These are phyloP conservation scores for Kodamaea restingae DNA, from an alignment of 805 yeast species.

Conservation along the genomic window DNA sequence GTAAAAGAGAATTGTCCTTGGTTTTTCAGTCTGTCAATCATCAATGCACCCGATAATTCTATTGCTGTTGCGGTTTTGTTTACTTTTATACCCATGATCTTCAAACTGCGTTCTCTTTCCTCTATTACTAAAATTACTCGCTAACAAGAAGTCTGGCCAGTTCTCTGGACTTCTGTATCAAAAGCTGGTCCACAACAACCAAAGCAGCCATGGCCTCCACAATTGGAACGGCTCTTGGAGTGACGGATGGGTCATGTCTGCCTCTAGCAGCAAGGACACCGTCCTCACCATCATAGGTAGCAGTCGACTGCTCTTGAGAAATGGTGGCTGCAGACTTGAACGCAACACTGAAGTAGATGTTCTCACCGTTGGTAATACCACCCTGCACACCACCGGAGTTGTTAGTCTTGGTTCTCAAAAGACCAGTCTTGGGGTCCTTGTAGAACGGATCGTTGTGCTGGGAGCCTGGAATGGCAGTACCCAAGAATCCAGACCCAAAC, in stretches of 20 bases:
- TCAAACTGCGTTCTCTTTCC: no score
- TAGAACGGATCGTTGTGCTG: slow-evolving; percentile 87
- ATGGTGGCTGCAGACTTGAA: slow-evolving; percentile 98
- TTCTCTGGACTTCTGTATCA: slow-evolving; percentile 85
- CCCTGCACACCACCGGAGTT: slow-evolving; percentile 98
- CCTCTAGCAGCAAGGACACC: slow-evolving; percentile 95
- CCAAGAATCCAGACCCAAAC: slow-evolving; percentile 93
- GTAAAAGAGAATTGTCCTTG: no score
- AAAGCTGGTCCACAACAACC: slow-evolving; percentile 78
- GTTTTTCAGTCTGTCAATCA: no score
- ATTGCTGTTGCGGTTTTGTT: no score
- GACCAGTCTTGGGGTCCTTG: slow-evolving; percentile 53
- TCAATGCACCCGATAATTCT: no score
- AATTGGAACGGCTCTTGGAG: slow-evolving; percentile 97
- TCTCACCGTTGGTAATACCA: slow-evolving; percentile 95
- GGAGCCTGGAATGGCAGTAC: slow-evolving; percentile 88
- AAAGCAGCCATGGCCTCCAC: slow-evolving; percentile 98
- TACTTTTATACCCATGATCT: no score
- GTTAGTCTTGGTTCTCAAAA: slow-evolving; percentile 82
- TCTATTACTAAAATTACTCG: not conserved
- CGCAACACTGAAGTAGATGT: slow-evolving; percentile 90
- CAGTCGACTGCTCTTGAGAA: slow-evolving; percentile 85
- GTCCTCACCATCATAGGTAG: slow-evolving; percentile 79
- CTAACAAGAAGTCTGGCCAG: slow-evolving; percentile 16
- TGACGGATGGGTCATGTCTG: slow-evolving; percentile 97